Evolutionary conservation across 2,329 filamentous ascomycete species (phyloP).

Genomic region (Trichoderma sp.): DNA sequence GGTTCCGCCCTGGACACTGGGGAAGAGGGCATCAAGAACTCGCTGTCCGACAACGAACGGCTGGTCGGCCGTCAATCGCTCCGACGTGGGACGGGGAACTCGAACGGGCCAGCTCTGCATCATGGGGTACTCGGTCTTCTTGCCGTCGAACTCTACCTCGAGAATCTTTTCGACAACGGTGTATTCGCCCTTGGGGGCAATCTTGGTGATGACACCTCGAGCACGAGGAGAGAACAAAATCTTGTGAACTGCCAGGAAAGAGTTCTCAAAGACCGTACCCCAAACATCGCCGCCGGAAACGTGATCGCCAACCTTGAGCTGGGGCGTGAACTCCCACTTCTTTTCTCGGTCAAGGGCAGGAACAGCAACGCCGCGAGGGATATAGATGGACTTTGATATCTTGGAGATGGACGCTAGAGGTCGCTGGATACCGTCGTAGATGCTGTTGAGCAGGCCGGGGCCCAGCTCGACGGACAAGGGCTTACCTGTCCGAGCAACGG

Average conservation of each 20-base stretch:
- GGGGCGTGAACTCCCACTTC: conserved; percentile 95
- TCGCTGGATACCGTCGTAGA: conserved; percentile 98
- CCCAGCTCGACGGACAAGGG: conserved; percentile 96
- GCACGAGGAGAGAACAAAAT: conserved; percentile 89
- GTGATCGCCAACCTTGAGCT: conserved; percentile 92
- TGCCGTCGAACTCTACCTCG: conserved; percentile 95
- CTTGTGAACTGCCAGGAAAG: conserved; percentile 88
- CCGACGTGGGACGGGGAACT: conserved; percentile 86
- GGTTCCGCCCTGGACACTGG: conserved; percentile 93
- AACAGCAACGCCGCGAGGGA: conserved; percentile 87
- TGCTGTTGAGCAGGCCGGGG: conserved; percentile 95
- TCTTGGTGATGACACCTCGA: conserved; percentile 87
- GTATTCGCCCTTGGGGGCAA: conserved; percentile 86
- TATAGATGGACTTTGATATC: conserved; percentile 86
- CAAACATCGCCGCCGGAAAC: conserved; percentile 96
- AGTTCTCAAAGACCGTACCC: conserved; percentile 95
- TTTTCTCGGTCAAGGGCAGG: conserved; percentile 86
- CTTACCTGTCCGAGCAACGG: conserved; percentile 87
- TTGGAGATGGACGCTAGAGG: conserved; percentile 84
- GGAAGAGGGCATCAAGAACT: conserved; percentile 94
- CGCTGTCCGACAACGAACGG: conserved; percentile 97
- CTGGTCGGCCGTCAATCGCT: conserved; percentile 85
- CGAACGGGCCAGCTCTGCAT: conserved; percentile 99
- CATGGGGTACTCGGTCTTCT: conserved; percentile 93
- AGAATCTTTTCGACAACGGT: conserved; percentile 92